Conservation (phyloP, 2,329 filamentous ascomycete genomes). For the Aspergillus amoenus region DNA sequence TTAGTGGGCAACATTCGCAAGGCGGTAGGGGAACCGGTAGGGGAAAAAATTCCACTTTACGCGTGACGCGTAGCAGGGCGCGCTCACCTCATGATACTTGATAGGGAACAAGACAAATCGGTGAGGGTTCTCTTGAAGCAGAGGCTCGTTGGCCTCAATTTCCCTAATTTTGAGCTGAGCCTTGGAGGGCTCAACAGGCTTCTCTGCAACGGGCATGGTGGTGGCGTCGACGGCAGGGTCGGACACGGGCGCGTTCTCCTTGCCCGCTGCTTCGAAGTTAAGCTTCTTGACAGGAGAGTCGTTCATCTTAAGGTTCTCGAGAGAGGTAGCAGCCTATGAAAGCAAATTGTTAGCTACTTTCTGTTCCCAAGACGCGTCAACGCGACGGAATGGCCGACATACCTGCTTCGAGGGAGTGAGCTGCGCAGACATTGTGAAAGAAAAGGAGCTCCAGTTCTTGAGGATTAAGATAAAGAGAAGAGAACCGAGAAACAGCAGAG, state of each 20-base stretch:
- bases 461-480: slow-evolving; percentile 28
- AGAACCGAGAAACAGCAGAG: slow-evolving; percentile 7
- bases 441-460: slow-evolving; percentile 16
- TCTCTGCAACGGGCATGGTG: slow-evolving; percentile 54
- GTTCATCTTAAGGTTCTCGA: slow-evolving; percentile 83
- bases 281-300: slow-evolving; percentile 91
- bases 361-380: slow-evolving; percentile 34
- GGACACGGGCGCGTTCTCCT: slow-evolving; percentile 71
- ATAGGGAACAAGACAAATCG: slow-evolving; percentile 98
- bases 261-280: slow-evolving; percentile 70
- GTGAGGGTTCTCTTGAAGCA: slow-evolving; percentile 91
- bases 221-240: slow-evolving; percentile 54
- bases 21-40: slow-evolving; percentile 4
- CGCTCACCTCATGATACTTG: slow-evolving; percentile 95
- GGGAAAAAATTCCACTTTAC: slow-evolving; percentile 57
- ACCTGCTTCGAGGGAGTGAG: slow-evolving; percentile 74
- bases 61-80: slow-evolving; percentile 59
- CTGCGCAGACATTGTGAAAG: slow-evolving; percentile 67
- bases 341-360: slow-evolving; percentile 39
- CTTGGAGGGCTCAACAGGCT: slow-evolving; percentile 40
- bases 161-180: slow-evolving; percentile 58
- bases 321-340: slow-evolving; percentile 75
- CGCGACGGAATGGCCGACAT: slow-evolving; percentile 43
- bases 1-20: slow-evolving; percentile 37
- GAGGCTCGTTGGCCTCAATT: slow-evolving; percentile 79